phyloP scores from a whole-genome alignment of 345 rosid species.

The Cardamine chenopodiifolia region DNA sequence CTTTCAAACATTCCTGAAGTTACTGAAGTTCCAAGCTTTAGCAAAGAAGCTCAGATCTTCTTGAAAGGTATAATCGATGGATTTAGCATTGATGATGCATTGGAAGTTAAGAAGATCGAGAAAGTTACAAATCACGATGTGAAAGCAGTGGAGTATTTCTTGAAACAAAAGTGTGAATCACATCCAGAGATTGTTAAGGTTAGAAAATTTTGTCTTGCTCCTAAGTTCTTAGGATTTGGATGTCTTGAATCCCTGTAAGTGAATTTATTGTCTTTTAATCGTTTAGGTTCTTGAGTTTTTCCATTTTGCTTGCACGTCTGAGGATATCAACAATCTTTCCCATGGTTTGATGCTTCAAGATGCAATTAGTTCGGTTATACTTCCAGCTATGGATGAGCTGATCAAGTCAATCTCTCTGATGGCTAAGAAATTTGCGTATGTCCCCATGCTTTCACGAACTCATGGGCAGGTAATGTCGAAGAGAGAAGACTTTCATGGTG shows the following conservation, averaged over 20 bases:
- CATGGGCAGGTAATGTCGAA: slow-evolving; percentile 84
- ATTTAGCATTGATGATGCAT: slow-evolving; percentile 69
- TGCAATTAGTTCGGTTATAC: slow-evolving; percentile 57
- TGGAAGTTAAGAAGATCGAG: slow-evolving; percentile 83
- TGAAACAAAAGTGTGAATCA: slow-evolving; percentile 82
- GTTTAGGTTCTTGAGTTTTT: slow-evolving; percentile 87
- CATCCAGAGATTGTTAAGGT: slow-evolving; percentile 88
- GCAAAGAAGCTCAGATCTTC: slow-evolving; percentile 59
- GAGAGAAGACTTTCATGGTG: neutral
- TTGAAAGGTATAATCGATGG: slow-evolving; percentile 72
- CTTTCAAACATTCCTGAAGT: slow-evolving; percentile 81
- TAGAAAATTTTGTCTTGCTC: neutral
- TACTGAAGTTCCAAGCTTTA: slow-evolving; percentile 80
- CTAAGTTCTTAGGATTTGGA: neutral
- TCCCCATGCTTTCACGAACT: slow-evolving; percentile 95
- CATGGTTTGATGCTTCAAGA: slow-evolving; percentile 92
- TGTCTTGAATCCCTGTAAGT: neutral
- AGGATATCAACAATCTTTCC: slow-evolving; percentile 93
- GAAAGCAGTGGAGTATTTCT: slow-evolving; percentile 89
- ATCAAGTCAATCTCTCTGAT: slow-evolving; percentile 57
- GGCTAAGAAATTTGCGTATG: slow-evolving; percentile 67
- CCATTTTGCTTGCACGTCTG: slow-evolving; percentile 96
- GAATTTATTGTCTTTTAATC: neutral
- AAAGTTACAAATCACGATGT: slow-evolving; percentile 91
- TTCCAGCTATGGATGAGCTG: slow-evolving; percentile 77